Base-by-base conservation (phyloP, 148 eudicot genomes). In the Amaranthus palmeri region DNA sequence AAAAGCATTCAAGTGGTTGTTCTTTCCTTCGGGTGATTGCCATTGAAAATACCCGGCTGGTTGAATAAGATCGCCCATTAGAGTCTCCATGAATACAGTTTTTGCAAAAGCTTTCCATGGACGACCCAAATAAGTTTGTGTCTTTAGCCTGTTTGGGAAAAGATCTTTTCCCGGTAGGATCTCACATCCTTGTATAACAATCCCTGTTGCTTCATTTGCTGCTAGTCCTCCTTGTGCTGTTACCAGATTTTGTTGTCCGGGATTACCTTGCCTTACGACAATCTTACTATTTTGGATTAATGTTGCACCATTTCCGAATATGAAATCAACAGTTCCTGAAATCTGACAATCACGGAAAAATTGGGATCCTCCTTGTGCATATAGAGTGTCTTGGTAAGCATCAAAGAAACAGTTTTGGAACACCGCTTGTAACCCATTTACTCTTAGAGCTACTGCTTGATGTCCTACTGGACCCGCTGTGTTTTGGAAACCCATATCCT, bases 341-440 rank as follows among this genome's bases (percentile, higher is more conserved):
- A 88, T 77, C 74, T 74, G 74, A 43, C 92, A 88, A 65, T 84
- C 83, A 6, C 85, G 80, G 65, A 82, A 86, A 69, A 86, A 88
- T 49, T 88, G 93, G 3, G 85, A 81, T 6, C 85, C 82, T 3
- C 79, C 71, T 49, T 84, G 87, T 55, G 61, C 46, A 71, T 88
- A 86, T 40, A 89, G 65, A 13, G 91, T 85, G 78, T 86, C 87
- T 72, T 88, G 90, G 79, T 72, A 83, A 3, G 83, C 93, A n/a
- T 81, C 85, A 42, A 88, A 77, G 43, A 74, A 72, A 72, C 88
- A 84, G 63, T 83, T 74, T 76, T 69, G 79, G 67, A 88, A 74
- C 11, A 76, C 85, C 0, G 84, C 65, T 67, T 65, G 77, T 62
- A 81, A 77, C 2, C 78, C 79, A 7, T 75, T 76, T 4, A 79